Evolutionary conservation across 305 asterid species (phyloP).

Genomic region (Coffea humblotiana): DNA sequence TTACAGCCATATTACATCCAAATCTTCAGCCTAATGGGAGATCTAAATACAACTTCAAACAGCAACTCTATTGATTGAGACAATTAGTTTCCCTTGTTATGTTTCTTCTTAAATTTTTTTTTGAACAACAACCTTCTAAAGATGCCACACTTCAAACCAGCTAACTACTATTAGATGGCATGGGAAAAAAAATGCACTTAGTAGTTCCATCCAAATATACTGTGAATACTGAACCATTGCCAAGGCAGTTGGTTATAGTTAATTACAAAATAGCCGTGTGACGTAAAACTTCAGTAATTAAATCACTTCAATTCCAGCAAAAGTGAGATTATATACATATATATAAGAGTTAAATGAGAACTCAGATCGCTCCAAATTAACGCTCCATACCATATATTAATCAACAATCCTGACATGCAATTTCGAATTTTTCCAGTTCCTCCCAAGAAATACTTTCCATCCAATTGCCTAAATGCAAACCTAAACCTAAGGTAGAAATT

Average conservation of each 20-base stretch:
- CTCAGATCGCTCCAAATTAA: conserved; percentile 3
- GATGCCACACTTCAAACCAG: background rate
- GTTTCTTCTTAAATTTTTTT: background rate
- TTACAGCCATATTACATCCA: too few relatives aligned
- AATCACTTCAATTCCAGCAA: background rate
- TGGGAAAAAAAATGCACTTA: background rate
- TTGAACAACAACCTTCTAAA: background rate
- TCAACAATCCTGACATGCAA: background rate
- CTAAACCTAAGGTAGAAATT: background rate
- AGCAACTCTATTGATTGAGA: background rate
- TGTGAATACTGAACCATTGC: background rate
- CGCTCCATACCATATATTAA: background rate
- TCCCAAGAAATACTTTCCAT: background rate
- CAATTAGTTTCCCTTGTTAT: background rate
- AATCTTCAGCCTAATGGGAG: background rate
- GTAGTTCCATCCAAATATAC: background rate
- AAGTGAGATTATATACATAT: background rate
- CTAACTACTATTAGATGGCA: background rate
- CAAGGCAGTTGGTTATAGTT: background rate
- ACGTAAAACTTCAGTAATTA: background rate
- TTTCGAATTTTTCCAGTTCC: background rate
- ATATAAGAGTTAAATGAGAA: background rate
- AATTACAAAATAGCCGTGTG: background rate
- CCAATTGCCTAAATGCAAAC: background rate
- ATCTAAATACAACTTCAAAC: background rate